Evolutionary conservation across 345 rosid species (phyloP), one percentile per base, ranked within the genome.

Genomic region (Euphorbia lathyris): DNA sequence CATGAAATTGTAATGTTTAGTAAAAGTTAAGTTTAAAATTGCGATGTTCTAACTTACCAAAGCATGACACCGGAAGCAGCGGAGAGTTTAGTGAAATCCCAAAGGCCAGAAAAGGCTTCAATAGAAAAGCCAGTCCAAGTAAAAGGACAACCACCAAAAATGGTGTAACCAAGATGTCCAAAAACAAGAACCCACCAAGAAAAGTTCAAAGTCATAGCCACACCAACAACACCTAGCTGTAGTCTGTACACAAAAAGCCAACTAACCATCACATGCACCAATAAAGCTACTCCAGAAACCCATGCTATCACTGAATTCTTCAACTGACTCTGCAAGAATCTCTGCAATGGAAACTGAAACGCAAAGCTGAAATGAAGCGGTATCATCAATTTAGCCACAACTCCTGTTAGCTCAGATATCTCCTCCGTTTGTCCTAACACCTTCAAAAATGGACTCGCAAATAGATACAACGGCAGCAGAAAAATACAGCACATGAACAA

Each of bases 291-390:
- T 38, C 80, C 51, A 0, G 89, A 52, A 26, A 83, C 78, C 81
- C 87, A 87, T 2, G 96, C 93, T 36, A 83, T 83, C 59, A 83
- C 88, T 66, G 27, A 63, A 62, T 77, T 85, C 80, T 87, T 87
- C 2, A 85, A 73, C 80, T 93, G 98, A 68, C 89, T 69, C 72
- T 90, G 96, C 66, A 93, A 75, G 83, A 90, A 90, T 72, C 93
- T 80, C 20, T 83, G 96, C 42, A 89, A 38, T 9, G 97, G 96
- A 56, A 86, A 85, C 80, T 80, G 84, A 71, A 90, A 84, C 1
- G 96, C 92, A 68, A 87, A 86, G 78, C 93, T 79, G 76, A 90
- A 93, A 66, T 89, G 97, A 13, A 84, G 74, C 19, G 98, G 98
- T 43, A 93, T 81, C 85, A 86, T 69, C 77, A 76, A 81, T 3